Evolutionary conservation across 441 rosid species (phyloP), one percentile per base, ranked within the genome.

Genomic region (Dalechampia spathulata): DNA sequence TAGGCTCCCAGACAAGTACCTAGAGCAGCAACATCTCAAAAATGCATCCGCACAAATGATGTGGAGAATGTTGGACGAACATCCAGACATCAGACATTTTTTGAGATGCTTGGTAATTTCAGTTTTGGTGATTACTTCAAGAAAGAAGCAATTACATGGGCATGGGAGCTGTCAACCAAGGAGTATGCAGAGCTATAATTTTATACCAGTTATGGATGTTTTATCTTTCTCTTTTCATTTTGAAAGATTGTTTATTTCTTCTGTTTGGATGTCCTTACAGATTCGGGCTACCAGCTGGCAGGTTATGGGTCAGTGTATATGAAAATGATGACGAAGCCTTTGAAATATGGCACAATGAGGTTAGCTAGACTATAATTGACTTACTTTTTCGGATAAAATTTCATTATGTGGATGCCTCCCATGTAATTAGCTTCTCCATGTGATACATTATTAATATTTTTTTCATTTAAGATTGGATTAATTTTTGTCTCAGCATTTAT

Each of bases 101-200:
- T 91, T 69, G 98, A 88, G 80, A 91, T 91, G 98, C 89, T 91
- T 20, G 95, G 98, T 46, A 91, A 91, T 75, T 91, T 91, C 69
- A 88, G 95, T 65, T 88, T 91, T 30, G 98, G 98, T 47, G 98
- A 91, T 72, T 91, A 91, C 74, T 88, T 91, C 72, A 91, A 88
- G 79, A 81, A 70, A 69, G 95, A 92, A 52, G 98, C 98, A 12
- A 86, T 92, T 49, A 72, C 55, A 57, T 88, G 98, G 95, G 96
- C 96, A 21, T 92, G 95, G 98, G 98, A 91, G 79, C 82, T 91
- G 53, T 91, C 98, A 43, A 88, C 91, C 6, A 55, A 23, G 37
- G 95, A 81, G 93, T 85, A 78, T 73, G 34, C 34, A 3, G 34
- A 3, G 34, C 8, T 30, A 30, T 3, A 4, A 30, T 30, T 3